A percentile compares a stretch with the other conserved stretches of the same genome.
phyloP scores from a whole-genome alignment of 495 filamentous ascomycete species.

The Xylaria palmicola region DNA sequence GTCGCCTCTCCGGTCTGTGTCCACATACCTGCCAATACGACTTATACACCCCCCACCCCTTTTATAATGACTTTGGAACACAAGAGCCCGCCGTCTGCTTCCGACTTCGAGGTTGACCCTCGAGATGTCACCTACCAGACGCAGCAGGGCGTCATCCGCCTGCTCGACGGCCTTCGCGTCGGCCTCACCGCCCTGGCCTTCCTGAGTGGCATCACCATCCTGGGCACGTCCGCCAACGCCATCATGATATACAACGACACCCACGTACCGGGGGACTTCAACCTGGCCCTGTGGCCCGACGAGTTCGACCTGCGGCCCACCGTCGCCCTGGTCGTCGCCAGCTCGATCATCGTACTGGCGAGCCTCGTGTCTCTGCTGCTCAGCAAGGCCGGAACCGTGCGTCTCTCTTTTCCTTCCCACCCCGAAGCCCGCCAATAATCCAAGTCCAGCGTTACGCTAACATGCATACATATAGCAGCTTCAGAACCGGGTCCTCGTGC shows the following conservation, averaged over 20 bases:
- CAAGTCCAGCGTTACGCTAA: background rate
- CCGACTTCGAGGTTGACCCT: slow-evolving; percentile 41
- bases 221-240: slow-evolving; percentile 49
- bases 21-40: background rate
- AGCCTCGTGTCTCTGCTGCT: slow-evolving; percentile 45
- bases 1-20: background rate
- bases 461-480: slow-evolving; percentile 32
- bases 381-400: slow-evolving; percentile 40
- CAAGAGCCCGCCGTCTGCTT: slow-evolving; percentile 21
- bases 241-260: slow-evolving; percentile 51
- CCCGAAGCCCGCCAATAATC: background rate
- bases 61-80: slow-evolving; percentile 28
- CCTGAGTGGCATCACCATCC: slow-evolving; percentile 46
- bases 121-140: slow-evolving; percentile 36
- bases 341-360: slow-evolving; percentile 41
- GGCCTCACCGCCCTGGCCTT: slow-evolving; percentile 50
- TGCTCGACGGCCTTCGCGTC: slow-evolving; percentile 42
- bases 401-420: slow-evolving; percentile 9
- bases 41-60: background rate
- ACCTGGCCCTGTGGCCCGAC: slow-evolving; percentile 51
- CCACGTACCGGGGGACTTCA: slow-evolving; percentile 39
- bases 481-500: slow-evolving; percentile 35
- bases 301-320: slow-evolving; percentile 53
- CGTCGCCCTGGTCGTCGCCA: slow-evolving; percentile 46
- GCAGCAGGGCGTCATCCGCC: slow-evolving; percentile 33